Base-by-base conservation (phyloP, 495 filamentous ascomycete genomes). In the Trichoderma erinaceum region DNA sequence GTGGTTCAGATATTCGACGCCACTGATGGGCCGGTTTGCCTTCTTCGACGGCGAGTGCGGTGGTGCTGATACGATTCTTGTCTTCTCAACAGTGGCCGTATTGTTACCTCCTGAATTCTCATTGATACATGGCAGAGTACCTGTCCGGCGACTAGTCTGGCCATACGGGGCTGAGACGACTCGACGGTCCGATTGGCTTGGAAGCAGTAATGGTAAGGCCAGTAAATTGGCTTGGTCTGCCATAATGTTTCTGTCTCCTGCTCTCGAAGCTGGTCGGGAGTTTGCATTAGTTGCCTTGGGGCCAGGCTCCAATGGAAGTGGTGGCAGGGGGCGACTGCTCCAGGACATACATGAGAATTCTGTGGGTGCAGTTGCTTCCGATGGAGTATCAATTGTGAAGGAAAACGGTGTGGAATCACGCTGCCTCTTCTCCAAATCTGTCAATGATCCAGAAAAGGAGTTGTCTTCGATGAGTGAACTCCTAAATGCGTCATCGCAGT, bases 401-500 rank as follows among this genome's bases (percentile, higher is more conserved):
- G 73, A 71, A 52, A 76, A 77, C 0, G 71, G 71, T 44, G 72
- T 73, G 16, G 71, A 63, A 66, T 72, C 67, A 41, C 72, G 68
- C 64, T 70, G 58, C 25, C 69, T 43, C 67, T 69, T 21, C 10
- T 65, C 56, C 18, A 63, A 66, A 41, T 71, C 70, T 27, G 41
- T 44, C 65, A 66, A 7, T 12, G 65, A 66, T 27, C 65, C 43
- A 12, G 41, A 23, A n/a, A 66, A 10, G 41, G 65, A 66, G 8
- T 44, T 25, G 18, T 52, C 41, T 1, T 83, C 79, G 0, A 89
- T 73, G 0, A 88, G 88, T 43, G 85, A 87, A 29, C 87, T 85
- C 70, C 91, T 92, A 77, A 97, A 97, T 0, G 92, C 92, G 70
- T 92, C 91, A 69, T 86, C 84, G 56, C 81, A 84, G 65, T 84